A percentile compares a stretch with the other conserved stretches of the same genome.
These are phyloP conservation scores for Flaveria sonorensis DNA, from an alignment of 129 eudicot genomes.

Conservation along the genomic window DNA sequence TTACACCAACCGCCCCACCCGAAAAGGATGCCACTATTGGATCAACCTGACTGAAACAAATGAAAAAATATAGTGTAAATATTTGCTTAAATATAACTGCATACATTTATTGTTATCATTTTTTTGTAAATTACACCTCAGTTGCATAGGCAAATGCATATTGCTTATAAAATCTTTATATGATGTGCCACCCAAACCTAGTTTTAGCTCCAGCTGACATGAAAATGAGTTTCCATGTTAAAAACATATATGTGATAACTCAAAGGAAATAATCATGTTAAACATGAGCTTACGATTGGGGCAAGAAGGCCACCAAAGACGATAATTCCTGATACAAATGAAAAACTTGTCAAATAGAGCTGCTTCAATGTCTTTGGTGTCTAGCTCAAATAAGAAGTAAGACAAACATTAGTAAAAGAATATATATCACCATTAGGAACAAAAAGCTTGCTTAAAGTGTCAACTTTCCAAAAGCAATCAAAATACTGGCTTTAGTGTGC, in stretches of 20 bases:
- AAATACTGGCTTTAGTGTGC: neutral
- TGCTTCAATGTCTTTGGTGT: constrained; percentile 91
- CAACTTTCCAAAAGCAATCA: neutral
- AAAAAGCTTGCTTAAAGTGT: neutral
- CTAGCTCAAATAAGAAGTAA: constrained; percentile 44
- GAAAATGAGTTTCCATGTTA: constrained; percentile 27
- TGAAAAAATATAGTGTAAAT: constrained; percentile 12
- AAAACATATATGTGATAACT: constrained; percentile 4
- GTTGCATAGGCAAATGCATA: constrained; percentile 89
- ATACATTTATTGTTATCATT: neutral
- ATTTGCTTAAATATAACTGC: neutral
- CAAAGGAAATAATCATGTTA: constrained; percentile 12
- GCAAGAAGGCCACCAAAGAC: constrained; percentile 95
- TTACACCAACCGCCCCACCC: constrained; percentile 98
- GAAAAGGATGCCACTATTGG: constrained; percentile 98
- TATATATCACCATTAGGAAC: neutral
- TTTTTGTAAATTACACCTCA: constrained; percentile 49
- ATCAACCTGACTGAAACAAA: constrained; percentile 79
- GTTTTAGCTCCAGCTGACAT: constrained; percentile 83
- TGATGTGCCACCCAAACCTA: constrained; percentile 95
- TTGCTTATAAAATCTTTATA: constrained; percentile 80
- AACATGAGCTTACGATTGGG: constrained; percentile 73
- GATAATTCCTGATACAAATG: constrained; percentile 87
- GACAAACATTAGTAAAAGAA: constrained; percentile 16
- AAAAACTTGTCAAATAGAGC: constrained; percentile 90